Evolutionary conservation across 2,329 filamentous ascomycete genomes (phyloP).

Genomic region (Fusarium metavorans): DNA sequence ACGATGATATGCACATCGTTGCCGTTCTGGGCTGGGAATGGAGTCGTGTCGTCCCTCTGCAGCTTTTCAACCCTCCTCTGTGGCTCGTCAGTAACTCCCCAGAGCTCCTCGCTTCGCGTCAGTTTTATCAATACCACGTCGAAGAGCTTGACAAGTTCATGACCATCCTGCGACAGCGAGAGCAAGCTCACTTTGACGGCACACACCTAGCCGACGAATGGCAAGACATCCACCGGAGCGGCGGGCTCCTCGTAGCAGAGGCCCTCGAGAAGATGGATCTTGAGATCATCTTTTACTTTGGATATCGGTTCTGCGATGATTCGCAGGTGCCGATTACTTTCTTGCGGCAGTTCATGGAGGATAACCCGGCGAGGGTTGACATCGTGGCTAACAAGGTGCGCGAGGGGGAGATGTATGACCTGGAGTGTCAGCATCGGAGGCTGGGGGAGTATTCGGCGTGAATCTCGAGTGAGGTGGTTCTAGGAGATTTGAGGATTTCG

Average conservation of each 20-base stretch:
- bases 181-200: neutral
- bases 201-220: constrained; percentile 5
- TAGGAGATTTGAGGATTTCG: neutral
- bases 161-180: neutral
- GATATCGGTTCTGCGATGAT: neutral
- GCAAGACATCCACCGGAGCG: neutral
- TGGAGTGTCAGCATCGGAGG: neutral
- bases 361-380: neutral
- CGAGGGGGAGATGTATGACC: neutral
- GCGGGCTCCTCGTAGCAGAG: neutral
- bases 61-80: constrained; percentile 30
- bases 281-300: constrained; percentile 2
- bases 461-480: neutral
- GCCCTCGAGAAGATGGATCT: neutral
- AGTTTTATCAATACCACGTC: neutral
- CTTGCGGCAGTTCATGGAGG: neutral
- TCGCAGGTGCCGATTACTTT: neutral
- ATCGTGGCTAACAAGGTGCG: neutral
- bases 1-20: constrained; percentile 23
- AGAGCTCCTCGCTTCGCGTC: neutral
- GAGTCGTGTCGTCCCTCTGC: constrained; percentile 34
- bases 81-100: constrained; percentile 12
- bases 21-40: constrained; percentile 37
- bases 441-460: neutral
- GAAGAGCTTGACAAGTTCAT: neutral